Conservation (phyloP, 2,329 filamentous ascomycete species). For the Myriangium duriaei region DNA sequence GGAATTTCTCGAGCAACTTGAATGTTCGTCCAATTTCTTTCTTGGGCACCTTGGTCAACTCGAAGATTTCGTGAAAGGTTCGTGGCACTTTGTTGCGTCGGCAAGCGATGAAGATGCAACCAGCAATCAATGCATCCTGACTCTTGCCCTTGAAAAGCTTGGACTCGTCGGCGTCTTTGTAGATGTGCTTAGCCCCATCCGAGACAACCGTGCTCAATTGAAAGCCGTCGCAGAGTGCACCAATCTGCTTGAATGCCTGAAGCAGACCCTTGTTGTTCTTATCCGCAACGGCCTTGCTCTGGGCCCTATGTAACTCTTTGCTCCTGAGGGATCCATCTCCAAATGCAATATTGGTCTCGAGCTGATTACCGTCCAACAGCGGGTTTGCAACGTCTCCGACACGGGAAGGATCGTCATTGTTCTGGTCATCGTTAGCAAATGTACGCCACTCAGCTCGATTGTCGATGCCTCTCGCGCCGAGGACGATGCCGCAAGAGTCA, state of each 20-base stretch:
- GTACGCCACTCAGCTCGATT: slow-evolving; percentile 97
- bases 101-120: slow-evolving; percentile 95
- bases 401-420: slow-evolving; percentile 92
- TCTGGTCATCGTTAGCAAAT: slow-evolving; percentile 95
- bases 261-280: slow-evolving; percentile 73
- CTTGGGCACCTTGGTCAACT: slow-evolving; percentile 84
- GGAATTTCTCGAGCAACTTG: slow-evolving; percentile 81
- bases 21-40: slow-evolving; percentile 96
- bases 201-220: slow-evolving; percentile 69
- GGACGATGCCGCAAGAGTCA: slow-evolving; percentile 77
- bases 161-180: slow-evolving; percentile 85
- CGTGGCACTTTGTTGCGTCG: slow-evolving; percentile 77
- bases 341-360: slow-evolving; percentile 78
- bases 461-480: slow-evolving; percentile 85
- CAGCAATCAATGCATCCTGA: slow-evolving; percentile 84
- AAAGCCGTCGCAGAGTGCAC: slow-evolving; percentile 72
- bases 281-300: slow-evolving; percentile 69
- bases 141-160: slow-evolving; percentile 93
- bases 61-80: slow-evolving; percentile 89
- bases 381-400: slow-evolving; percentile 89
- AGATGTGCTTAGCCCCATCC: slow-evolving; percentile 87
- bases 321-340: slow-evolving; percentile 59
- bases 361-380: slow-evolving; percentile 77
- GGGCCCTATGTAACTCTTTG: slow-evolving; percentile 67
- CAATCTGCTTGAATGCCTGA: slow-evolving; percentile 78